phyloP scores from a whole-genome alignment of 768 basidiomycete species.

The Collybiopsis confluens region DNA sequence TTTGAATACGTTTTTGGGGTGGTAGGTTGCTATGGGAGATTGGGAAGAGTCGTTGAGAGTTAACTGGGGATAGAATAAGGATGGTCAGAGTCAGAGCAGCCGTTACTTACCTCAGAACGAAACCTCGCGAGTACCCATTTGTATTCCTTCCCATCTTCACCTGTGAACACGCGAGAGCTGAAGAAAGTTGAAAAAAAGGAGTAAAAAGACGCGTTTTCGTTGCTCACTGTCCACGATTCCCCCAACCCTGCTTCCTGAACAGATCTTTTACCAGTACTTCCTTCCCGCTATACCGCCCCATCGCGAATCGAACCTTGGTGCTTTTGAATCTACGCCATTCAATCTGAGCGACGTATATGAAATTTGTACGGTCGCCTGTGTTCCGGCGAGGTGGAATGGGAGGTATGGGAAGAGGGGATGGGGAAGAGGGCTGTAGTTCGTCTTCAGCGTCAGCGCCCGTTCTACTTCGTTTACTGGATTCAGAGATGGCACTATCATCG shows the following conservation, averaged over 20 bases:
- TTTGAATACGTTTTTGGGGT: constrained; percentile 10
- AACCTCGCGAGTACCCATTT: constrained; percentile 16
- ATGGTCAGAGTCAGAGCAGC: neutral
- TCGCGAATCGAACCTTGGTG: constrained; percentile 23
- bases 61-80: constrained; percentile 10
- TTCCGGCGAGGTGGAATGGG: no score
- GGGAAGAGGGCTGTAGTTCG: no score
- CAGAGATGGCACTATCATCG: no score
- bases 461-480: no score
- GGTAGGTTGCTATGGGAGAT: constrained; percentile 17
- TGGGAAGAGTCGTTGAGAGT: constrained; percentile 16
- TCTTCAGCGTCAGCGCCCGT: no score
- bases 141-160: constrained; percentile 21
- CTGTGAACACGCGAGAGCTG: constrained; percentile 18
- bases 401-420: no score
- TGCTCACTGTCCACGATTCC: constrained; percentile 18
- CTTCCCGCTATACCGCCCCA: constrained; percentile 16
- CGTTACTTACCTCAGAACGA: constrained; percentile 11
- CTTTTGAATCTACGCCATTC: constrained; percentile 27
- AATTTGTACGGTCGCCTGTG: no score
- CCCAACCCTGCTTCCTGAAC: constrained; percentile 21
- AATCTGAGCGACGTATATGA: constrained; percentile 24
- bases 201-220: constrained; percentile 11
- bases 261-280: constrained; percentile 22
- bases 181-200: no score